Percentiles rank a stretch among this genome's conserved stretches.
phyloP scores from a whole-genome alignment of 768 basidiomycete species.

The Holtermannia corniformis region DNA sequence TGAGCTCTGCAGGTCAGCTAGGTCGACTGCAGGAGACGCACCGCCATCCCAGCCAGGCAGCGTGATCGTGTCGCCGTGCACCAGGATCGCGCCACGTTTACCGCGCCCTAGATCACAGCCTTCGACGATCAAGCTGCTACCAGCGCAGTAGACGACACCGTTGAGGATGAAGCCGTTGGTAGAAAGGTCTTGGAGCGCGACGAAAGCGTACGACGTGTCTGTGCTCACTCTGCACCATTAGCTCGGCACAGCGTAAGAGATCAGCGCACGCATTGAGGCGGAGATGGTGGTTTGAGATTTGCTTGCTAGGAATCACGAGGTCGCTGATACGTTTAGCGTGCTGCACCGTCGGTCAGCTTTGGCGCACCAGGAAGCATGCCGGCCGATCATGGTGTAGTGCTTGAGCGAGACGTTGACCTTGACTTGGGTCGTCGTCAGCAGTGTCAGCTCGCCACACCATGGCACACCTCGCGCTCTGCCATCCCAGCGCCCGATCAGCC shows the following conservation, averaged over 20 bases:
- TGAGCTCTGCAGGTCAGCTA: neutral
- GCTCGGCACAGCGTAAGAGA: neutral
- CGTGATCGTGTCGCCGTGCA: conserved; percentile 10
- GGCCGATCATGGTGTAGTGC: conserved; percentile 10
- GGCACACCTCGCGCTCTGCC: neutral
- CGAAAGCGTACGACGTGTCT: conserved; percentile 5
- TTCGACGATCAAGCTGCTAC: neutral
- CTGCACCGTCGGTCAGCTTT: too few species aligned
- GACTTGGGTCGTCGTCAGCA: neutral
- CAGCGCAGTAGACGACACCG: neutral
- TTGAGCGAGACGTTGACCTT: conserved; percentile 6
- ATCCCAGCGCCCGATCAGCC: neutral
- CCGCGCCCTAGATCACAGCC: neutral
- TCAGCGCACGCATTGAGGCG: conserved; percentile 14
- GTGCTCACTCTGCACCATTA: conserved; percentile 14
- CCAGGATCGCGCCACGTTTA: conserved; percentile 7
- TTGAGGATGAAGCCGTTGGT: conserved; percentile 20
- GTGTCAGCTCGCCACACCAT: too few species aligned
- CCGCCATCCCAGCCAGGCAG: conserved; percentile 5
- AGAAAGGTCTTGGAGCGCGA: conserved; percentile 17
- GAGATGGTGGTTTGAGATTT: conserved; percentile 14
- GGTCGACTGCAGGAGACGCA: conserved; percentile 1
- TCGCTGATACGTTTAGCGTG: conserved; percentile 3
- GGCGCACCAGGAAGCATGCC: conserved; percentile 7
- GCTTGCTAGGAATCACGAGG: conserved; percentile 4